Evolutionary conservation across 129 eudicot genomes (phyloP), one percentile per base, ranked within the genome.

Genomic region (Daucus carota): DNA sequence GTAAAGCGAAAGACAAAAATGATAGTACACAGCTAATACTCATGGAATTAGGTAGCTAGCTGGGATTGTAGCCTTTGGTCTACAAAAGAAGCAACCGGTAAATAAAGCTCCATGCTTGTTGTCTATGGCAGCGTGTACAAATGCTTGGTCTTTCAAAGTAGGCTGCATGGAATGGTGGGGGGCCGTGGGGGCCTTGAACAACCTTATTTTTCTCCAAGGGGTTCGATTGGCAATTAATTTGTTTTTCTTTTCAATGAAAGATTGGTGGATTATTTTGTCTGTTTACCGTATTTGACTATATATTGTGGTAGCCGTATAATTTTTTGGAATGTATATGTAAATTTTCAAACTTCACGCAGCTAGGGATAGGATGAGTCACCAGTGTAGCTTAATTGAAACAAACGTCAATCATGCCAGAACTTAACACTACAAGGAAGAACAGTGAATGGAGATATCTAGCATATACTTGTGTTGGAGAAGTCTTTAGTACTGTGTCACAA

Each of bases 351-450:
- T 28, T 14, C 6, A 62, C 5, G 40, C 40, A 36, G 40, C 40
- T 36, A n/a, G n/a, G n/a, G n/a, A n/a, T n/a, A n/a, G n/a, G n/a
- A n/a, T n/a, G n/a, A n/a, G n/a, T n/a, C n/a, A n/a, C n/a, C n/a
- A n/a, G n/a, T n/a, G n/a, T n/a, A n/a, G n/a, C n/a, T 14, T n/a
- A 26, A 63, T 63, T 15, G 9, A 54, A 54, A 20, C 13, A 33
- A 74, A 83, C 86, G 86, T 67, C 83, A 83, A 79, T 83, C 83
- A 79, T 79, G 86, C 78, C 83, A 75, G 29, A 76, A 76, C 62
- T n/a, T 12, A 26, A 60, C 73, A 42, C 32, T 6, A 1, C 5
- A 69, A 1, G n/a, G 52, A 34, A 54, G 5, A n/a, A n/a, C n/a
- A n/a, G n/a, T n/a, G n/a, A n/a, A n/a, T n/a, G n/a, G n/a, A n/a